These are phyloP conservation scores for Cercospora sp. DNA, from an alignment of 2,329 filamentous ascomycete genomes.

Conservation along the genomic window DNA sequence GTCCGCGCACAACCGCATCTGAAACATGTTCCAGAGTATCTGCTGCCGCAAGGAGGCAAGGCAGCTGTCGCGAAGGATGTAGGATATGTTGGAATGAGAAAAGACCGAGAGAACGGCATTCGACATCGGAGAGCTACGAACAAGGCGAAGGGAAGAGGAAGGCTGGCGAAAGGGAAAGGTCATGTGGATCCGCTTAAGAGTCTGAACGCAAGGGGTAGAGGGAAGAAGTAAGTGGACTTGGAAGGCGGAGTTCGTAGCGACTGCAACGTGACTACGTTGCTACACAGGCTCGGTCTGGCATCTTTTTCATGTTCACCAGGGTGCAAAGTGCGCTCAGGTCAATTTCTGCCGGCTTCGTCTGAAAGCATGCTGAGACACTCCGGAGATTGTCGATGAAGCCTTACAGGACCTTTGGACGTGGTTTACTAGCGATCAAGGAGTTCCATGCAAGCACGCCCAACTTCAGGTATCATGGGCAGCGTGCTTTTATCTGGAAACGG, in stretches of 20 bases:
- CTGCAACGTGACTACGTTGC: too few relatives aligned
- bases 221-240: slow-evolving; percentile 33
- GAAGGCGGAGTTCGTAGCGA: background rate
- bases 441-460: too few relatives aligned
- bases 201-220: slow-evolving; percentile 60
- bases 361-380: too few relatives aligned
- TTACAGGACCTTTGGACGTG: too few relatives aligned
- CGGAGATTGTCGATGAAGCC: too few relatives aligned
- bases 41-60: slow-evolving; percentile 73
- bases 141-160: slow-evolving; percentile 51
- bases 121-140: slow-evolving; percentile 46
- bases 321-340: too few relatives aligned
- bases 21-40: slow-evolving; percentile 90
- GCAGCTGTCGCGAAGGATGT: slow-evolving; percentile 65
- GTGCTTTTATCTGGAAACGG: too few relatives aligned
- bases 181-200: slow-evolving; percentile 78
- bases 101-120: slow-evolving; percentile 52
- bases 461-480: too few relatives aligned
- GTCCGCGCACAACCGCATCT: slow-evolving; percentile 84
- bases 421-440: too few relatives aligned
- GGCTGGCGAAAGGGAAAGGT: slow-evolving; percentile 61
- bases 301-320: too few relatives aligned
- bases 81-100: slow-evolving; percentile 71
- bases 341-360: too few relatives aligned
- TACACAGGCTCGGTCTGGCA: too few relatives aligned